Percentiles rank a stretch among this genome's conserved stretches.
These are phyloP conservation scores for Aegilops speltoides DNA, from an alignment of 176 grass and related monocot species.

Conservation along the genomic window DNA sequence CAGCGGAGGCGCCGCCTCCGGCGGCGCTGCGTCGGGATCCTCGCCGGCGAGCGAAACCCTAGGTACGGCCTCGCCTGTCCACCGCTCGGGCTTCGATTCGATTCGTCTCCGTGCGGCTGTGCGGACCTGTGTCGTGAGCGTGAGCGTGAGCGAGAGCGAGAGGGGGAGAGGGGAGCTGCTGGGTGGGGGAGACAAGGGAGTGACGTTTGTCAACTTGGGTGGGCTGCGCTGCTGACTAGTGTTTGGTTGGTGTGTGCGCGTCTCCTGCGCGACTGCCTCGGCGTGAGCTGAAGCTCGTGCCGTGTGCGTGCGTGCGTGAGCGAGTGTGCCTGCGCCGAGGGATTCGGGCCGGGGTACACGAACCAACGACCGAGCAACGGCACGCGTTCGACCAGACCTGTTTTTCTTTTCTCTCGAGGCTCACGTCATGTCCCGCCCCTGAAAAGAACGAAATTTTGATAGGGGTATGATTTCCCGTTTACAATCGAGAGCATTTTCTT, in stretches of 20 bases:
- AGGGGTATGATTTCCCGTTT: no score
- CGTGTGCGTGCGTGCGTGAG: background rate
- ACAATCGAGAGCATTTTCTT: no score
- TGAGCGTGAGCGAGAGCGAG: background rate
- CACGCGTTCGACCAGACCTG: background rate
- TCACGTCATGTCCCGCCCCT: background rate
- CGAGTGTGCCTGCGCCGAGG: background rate
- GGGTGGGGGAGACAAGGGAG: slow-evolving; percentile 22
- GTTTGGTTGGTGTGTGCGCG: slow-evolving; percentile 13
- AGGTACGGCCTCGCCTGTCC: background rate
- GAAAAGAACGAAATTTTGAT: no score
- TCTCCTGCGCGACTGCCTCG: background rate
- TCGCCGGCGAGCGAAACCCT: slow-evolving; percentile 27
- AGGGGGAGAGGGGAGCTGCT: background rate
- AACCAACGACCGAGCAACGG: background rate
- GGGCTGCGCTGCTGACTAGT: slow-evolving; percentile 31
- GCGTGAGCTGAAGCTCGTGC: background rate
- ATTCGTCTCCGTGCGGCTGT: slow-evolving; percentile 21
- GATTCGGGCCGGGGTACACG: background rate
- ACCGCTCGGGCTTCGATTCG: background rate
- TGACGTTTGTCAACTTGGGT: slow-evolving; percentile 52
- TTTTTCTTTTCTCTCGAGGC: background rate
- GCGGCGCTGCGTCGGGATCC: background rate
- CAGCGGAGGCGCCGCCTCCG: background rate
- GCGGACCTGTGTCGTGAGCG: slow-evolving; percentile 36